phyloP scores from a whole-genome alignment of 2,329 filamentous ascomycete genomes.

The Colletotrichum agaves region DNA sequence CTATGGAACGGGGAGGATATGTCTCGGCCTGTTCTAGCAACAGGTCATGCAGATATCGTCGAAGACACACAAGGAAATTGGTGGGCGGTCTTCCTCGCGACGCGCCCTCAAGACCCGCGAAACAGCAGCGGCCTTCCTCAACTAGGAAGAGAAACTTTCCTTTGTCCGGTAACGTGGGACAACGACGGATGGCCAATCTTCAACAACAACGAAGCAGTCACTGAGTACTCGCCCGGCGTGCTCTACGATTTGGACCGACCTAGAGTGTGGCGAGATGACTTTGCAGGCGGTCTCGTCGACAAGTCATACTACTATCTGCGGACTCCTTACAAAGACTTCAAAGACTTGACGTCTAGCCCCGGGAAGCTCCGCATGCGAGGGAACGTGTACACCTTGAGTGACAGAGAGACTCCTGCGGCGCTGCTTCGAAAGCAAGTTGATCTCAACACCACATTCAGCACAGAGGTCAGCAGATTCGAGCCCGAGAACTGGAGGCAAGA shows the following conservation, averaged over 20 bases:
- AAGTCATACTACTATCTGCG: constrained; percentile 36
- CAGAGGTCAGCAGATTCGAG: constrained; percentile 27
- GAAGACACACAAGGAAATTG: constrained; percentile 29
- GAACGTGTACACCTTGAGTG: constrained; percentile 33
- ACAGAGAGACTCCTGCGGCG: constrained; percentile 35
- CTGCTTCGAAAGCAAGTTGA: constrained; percentile 36
- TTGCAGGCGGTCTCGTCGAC: constrained; percentile 31
- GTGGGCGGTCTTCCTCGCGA: constrained; percentile 38
- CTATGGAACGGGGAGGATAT: constrained; percentile 36
- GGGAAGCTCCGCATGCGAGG: constrained; percentile 33
- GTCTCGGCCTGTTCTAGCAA: constrained; percentile 35
- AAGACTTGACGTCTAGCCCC: constrained; percentile 30
- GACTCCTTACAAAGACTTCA: constrained; percentile 36
- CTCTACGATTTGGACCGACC: constrained; percentile 35
- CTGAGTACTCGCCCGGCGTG: constrained; percentile 26
- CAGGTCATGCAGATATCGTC: constrained; percentile 37
- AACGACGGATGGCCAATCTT: constrained; percentile 36
- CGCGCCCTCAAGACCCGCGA: constrained; percentile 30
- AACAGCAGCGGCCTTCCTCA: constrained; percentile 31
- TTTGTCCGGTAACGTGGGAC: constrained; percentile 36
- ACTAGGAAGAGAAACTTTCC: constrained; percentile 36
- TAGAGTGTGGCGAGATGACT: constrained; percentile 34
- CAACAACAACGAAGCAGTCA: constrained; percentile 30
- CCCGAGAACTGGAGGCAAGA: constrained; percentile 30
- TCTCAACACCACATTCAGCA: constrained; percentile 37